A percentile compares a stretch with the other conserved stretches of the same genome.
Evolutionary conservation across 768 basidiomycete species (phyloP).

Genomic region (Mycena haematopus): DNA sequence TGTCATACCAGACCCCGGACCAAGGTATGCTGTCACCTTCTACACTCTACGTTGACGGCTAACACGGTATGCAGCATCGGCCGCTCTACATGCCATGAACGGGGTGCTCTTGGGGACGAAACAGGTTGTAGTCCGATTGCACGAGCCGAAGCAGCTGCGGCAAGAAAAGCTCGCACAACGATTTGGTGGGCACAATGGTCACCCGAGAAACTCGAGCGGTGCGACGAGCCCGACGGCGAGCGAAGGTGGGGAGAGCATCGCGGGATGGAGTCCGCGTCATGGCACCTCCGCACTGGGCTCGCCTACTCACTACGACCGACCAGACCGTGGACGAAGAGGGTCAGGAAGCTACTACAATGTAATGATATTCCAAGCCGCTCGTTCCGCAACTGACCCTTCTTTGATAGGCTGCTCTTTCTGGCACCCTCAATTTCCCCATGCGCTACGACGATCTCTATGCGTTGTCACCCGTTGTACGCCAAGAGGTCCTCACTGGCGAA

Average conservation of each 20-base stretch:
- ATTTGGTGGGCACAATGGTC: slow-evolving; percentile 76
- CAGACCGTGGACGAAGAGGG: slow-evolving; percentile 74
- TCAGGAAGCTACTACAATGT: slow-evolving; percentile 91
- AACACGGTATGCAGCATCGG: slow-evolving; percentile 54
- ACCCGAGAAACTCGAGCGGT: slow-evolving; percentile 81
- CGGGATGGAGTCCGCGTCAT: slow-evolving; percentile 77
- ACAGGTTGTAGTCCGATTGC: slow-evolving; percentile 83
- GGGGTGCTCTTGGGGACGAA: slow-evolving; percentile 73
- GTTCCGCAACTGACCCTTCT: slow-evolving; percentile 20
- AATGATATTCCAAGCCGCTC: slow-evolving; percentile 29
- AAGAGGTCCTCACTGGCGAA: slow-evolving; percentile 85
- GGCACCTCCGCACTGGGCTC: slow-evolving; percentile 60
- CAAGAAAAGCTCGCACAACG: slow-evolving; percentile 87
- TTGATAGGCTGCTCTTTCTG: slow-evolving; percentile 76
- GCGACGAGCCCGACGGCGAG: slow-evolving; percentile 86
- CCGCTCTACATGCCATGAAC: slow-evolving; percentile 84
- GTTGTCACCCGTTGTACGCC: slow-evolving; percentile 86
- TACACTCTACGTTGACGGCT: not conserved
- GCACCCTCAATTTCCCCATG: slow-evolving; percentile 82
- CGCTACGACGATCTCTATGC: slow-evolving; percentile 85
- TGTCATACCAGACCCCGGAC: slow-evolving; percentile 83
- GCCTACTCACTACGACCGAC: slow-evolving; percentile 61
- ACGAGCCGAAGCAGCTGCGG: slow-evolving; percentile 91
- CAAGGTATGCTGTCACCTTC: slow-evolving; percentile 58
- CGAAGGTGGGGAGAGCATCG: slow-evolving; percentile 79